Conservation (phyloP, 495 filamentous ascomycete species). For the Penicillium bovifimosum region DNA sequence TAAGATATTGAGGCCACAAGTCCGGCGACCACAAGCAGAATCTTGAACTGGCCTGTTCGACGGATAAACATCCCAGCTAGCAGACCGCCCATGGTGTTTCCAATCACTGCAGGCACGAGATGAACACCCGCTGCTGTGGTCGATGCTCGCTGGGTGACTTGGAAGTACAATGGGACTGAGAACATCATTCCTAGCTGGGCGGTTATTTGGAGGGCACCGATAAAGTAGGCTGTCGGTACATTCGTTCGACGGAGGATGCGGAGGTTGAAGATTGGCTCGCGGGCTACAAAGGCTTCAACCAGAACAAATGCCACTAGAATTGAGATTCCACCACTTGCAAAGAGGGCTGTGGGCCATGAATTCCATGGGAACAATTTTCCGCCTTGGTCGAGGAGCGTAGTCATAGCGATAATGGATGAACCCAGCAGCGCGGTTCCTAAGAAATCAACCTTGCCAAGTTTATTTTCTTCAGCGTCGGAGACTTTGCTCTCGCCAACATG, state of each 20-base stretch:
- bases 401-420: conserved; percentile 40
- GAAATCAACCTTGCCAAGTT: conserved; percentile 52
- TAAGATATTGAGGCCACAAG: conserved; percentile 48
- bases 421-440: conserved; percentile 49
- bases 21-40: conserved; percentile 46
- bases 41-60: conserved; percentile 57
- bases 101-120: conserved; percentile 58
- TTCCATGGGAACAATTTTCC: conserved; percentile 54
- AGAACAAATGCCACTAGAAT: conserved; percentile 44
- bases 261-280: conserved; percentile 59
- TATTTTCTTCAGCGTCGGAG: neutral
- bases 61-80: conserved; percentile 52
- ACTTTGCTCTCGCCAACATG: conserved; percentile 30
- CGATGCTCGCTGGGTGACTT: conserved; percentile 52
- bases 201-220: conserved; percentile 46
- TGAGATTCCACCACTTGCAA: conserved; percentile 15
- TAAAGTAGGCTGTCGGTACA: conserved; percentile 49
- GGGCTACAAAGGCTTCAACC: conserved; percentile 46
- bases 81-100: conserved; percentile 60
- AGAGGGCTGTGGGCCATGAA: conserved; percentile 31
- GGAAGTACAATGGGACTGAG: conserved; percentile 62
- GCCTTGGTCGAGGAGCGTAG: conserved; percentile 54
- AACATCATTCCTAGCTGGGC: conserved; percentile 52
- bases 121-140: conserved; percentile 55
- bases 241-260: conserved; percentile 51